Conservation (phyloP, 2,329 filamentous ascomycete species). For the Colletotrichum simmondsii region DNA sequence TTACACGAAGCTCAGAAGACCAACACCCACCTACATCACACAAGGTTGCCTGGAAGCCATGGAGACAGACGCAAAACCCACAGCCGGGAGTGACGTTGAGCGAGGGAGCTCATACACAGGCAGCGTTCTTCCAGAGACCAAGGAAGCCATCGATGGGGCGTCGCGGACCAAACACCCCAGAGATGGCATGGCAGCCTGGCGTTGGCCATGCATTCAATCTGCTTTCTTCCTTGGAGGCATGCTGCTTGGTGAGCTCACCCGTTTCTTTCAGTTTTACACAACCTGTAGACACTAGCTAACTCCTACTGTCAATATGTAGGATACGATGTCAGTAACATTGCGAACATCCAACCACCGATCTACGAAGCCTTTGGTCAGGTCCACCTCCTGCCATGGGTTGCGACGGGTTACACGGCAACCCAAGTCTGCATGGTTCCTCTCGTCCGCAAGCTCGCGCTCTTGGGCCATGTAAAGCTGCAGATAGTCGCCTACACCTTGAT, state of each 20-base stretch:
- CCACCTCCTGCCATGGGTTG: conserved; percentile 52
- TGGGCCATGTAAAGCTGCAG: conserved; percentile 45
- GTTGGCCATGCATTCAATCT: conserved; percentile 17
- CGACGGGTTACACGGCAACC: conserved; percentile 47
- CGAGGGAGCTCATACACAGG: background rate
- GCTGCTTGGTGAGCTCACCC: conserved; percentile 10
- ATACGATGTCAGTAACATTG: conserved; percentile 57
- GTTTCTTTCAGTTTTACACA: background rate
- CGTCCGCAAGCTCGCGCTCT: conserved; percentile 45
- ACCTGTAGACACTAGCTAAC: background rate
- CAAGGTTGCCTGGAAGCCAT: background rate
- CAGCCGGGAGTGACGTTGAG: background rate
- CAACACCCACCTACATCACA: background rate
- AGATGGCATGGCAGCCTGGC: conserved; percentile 17
- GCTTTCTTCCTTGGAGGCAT: conserved; percentile 16
- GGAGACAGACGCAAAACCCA: background rate
- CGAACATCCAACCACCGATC: conserved; percentile 67
- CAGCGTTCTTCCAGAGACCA: background rate
- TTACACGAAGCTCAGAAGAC: background rate
- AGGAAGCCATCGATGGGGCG: background rate
- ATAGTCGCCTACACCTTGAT: conserved; percentile 40
- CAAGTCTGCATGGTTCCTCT: conserved; percentile 47
- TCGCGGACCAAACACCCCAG: background rate
- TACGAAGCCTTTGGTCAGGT: conserved; percentile 60
- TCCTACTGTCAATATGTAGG: conserved; percentile 37